Conservation (phyloP, 2,329 filamentous ascomycete species). For the Fusarium nematophilum region DNA sequence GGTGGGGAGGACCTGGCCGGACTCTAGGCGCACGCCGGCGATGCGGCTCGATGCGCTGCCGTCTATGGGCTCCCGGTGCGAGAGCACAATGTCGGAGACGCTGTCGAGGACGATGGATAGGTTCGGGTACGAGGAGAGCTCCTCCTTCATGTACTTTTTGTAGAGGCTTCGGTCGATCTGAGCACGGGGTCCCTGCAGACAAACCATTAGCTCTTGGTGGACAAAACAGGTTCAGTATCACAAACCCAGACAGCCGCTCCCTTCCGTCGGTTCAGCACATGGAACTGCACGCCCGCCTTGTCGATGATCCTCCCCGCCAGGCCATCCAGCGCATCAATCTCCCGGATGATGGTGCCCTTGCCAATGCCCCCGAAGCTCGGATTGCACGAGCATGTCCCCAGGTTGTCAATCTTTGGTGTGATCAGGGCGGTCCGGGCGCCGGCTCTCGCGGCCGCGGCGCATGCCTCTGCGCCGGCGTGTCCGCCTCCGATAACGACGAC, state of each 20-base stretch:
- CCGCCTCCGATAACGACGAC: conserved; percentile 96
- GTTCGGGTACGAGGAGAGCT: conserved; percentile 81
- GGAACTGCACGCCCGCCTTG: conserved; percentile 94
- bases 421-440: conserved; percentile 91
- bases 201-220: neutral
- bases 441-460: conserved; percentile 86
- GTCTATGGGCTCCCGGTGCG: conserved; percentile 54
- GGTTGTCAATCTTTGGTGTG: conserved; percentile 87
- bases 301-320: conserved; percentile 90
- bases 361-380: conserved; percentile 98
- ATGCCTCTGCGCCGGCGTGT: conserved; percentile 94
- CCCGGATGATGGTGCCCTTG: conserved; percentile 94
- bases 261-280: conserved; percentile 87
- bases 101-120: conserved; percentile 85
- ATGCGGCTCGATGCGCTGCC: conserved; percentile 74
- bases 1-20: conserved; percentile 84
- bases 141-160: conserved; percentile 89
- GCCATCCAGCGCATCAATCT: conserved; percentile 95
- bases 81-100: conserved; percentile 87
- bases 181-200: conserved; percentile 78
- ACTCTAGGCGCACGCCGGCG: conserved; percentile 86
- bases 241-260: conserved; percentile 90
- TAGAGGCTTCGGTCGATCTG: conserved; percentile 95
- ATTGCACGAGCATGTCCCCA: conserved; percentile 96
- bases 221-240: neutral